Evolutionary conservation across 495 filamentous ascomycete genomes (phyloP).

Genomic region (Hyaloscypha variabilis): DNA sequence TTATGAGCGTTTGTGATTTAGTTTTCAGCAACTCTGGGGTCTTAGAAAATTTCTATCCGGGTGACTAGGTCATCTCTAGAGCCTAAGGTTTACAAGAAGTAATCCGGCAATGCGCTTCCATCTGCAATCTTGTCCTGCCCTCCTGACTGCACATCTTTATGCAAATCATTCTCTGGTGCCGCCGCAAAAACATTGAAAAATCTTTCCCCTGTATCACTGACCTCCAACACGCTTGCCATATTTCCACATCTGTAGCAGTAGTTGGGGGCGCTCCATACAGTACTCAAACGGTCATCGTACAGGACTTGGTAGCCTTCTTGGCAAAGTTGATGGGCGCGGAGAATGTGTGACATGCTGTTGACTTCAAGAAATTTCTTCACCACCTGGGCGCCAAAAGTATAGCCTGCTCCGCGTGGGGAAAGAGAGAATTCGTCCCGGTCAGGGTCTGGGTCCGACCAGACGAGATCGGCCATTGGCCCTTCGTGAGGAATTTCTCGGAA

Average conservation of each 20-base stretch:
- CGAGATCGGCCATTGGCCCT: constrained; percentile 98
- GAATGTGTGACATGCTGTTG: constrained; percentile 94
- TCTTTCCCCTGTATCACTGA: constrained; percentile 85
- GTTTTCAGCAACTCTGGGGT: not conserved
- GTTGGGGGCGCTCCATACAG: constrained; percentile 97
- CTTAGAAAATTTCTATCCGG: not conserved
- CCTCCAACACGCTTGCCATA: constrained; percentile 94
- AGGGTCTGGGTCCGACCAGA: constrained; percentile 96
- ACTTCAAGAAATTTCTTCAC: constrained; percentile 97
- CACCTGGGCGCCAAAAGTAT: constrained; percentile 95
- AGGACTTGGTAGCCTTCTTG: constrained; percentile 96
- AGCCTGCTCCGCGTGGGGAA: constrained; percentile 90
- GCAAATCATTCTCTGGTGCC: constrained; percentile 90
- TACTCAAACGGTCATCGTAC: constrained; percentile 91
- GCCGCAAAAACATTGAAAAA: constrained; percentile 98
- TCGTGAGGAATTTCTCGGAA: constrained; percentile 98
- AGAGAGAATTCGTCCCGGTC: constrained; percentile 96
- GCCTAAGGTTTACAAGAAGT: constrained; percentile 57
- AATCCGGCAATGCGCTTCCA: constrained; percentile 54
- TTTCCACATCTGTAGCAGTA: constrained; percentile 98
- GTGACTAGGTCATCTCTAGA: constrained; percentile 42
- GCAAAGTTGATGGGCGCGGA: constrained; percentile 95
- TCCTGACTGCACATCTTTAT: constrained; percentile 69
- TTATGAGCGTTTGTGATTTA: not conserved
- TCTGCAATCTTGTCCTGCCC: constrained; percentile 50